Percentiles rank a stretch among this genome's conserved stretches.
Evolutionary conservation across 345 rosid species (phyloP).

Genomic region (Excoecaria agallocha): DNA sequence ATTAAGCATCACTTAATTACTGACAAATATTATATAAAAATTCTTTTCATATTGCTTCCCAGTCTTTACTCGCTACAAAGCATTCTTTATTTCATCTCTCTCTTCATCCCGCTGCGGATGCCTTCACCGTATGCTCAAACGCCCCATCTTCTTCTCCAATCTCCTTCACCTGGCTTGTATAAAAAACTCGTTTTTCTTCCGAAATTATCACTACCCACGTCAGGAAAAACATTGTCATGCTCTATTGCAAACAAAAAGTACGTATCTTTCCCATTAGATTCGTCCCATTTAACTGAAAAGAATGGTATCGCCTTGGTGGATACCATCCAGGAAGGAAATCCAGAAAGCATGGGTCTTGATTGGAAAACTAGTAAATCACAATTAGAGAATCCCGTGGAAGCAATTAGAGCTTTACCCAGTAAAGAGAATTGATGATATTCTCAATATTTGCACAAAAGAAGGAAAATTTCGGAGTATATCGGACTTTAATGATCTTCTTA

Average conservation of each 20-base stretch:
- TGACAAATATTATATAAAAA: too few relatives aligned
- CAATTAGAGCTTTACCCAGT: slow-evolving; percentile 26
- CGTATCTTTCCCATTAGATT: background rate
- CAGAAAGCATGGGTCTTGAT: background rate
- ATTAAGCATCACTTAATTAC: too few relatives aligned
- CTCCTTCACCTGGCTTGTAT: slow-evolving; percentile 1
- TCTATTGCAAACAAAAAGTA: background rate
- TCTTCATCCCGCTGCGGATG: slow-evolving; percentile 10
- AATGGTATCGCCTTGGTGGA: background rate
- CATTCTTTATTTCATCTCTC: background rate
- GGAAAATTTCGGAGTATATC: slow-evolving; percentile 17
- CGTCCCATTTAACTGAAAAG: background rate
- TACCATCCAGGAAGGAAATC: slow-evolving; percentile 2
- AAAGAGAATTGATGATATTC: slow-evolving; percentile 19
- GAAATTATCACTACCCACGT: background rate
- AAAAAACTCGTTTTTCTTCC: slow-evolving; percentile 15
- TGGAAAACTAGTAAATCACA: slow-evolving; percentile 4
- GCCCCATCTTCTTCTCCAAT: slow-evolving; percentile 18
- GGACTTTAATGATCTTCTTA: too few relatives aligned
- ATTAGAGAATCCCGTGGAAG: slow-evolving; percentile 20
- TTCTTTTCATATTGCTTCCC: too few relatives aligned
- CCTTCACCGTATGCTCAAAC: slow-evolving; percentile 12
- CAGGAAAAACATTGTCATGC: background rate
- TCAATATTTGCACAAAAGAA: slow-evolving; percentile 24
- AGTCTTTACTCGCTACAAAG: background rate